Conservation (phyloP, 306 rosid genomes). For the Lithocarpus polystachyus region DNA sequence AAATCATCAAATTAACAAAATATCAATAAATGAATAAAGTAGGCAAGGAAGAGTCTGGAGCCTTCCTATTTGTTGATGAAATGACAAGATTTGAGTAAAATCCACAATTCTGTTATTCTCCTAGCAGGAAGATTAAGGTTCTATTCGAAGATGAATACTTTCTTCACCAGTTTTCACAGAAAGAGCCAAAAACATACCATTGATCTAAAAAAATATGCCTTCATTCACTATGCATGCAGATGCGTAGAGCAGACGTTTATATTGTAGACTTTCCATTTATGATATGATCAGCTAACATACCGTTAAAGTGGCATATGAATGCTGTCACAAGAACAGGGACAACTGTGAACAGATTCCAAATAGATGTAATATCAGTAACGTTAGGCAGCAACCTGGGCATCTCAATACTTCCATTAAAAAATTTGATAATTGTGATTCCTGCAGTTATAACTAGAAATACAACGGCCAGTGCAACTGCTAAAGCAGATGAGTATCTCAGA, state of each 20-base stretch:
- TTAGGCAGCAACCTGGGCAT: conserved; percentile 59
- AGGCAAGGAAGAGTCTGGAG: neutral
- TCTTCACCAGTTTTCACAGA: neutral
- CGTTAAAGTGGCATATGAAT: conserved; percentile 70
- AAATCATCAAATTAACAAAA: neutral
- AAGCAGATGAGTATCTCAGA: conserved; percentile 50
- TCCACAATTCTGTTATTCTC: neutral
- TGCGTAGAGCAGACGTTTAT: neutral
- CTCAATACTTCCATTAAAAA: conserved; percentile 43
- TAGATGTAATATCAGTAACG: conserved; percentile 42
- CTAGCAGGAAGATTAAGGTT: neutral
- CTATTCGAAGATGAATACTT: neutral
- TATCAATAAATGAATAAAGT: neutral
- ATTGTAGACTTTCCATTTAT: neutral
- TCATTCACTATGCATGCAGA: neutral
- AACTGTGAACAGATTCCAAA: conserved; percentile 67
- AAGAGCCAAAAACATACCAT: neutral
- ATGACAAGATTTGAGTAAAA: neutral
- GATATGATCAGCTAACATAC: conserved; percentile 26
- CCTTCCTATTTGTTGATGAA: neutral
- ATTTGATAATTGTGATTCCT: conserved; percentile 52
- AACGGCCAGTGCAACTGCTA: conserved; percentile 65
- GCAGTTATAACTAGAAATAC: conserved; percentile 63
- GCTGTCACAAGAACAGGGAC: conserved; percentile 74
- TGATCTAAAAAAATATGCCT: neutral